Evolutionary conservation across 2,329 filamentous ascomycete species (phyloP).

Genomic region (Penicillium sumatraense): DNA sequence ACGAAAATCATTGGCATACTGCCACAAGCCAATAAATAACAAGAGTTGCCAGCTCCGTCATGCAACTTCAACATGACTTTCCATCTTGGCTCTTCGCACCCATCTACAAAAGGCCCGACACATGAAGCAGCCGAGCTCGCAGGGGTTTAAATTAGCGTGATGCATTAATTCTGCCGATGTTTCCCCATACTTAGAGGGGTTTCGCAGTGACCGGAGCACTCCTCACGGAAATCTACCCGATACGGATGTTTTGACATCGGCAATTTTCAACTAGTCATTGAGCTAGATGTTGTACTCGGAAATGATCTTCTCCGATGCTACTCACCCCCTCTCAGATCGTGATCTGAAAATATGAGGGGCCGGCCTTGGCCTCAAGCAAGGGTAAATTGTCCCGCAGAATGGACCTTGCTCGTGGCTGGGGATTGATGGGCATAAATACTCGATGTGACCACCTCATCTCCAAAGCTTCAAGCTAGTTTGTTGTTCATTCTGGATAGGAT

Average conservation of each 20-base stretch:
- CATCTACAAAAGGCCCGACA: not conserved
- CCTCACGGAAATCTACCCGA: constrained; percentile 22
- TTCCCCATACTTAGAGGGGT: constrained; percentile 9
- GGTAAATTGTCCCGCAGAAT: not conserved
- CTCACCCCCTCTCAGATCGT: not conserved
- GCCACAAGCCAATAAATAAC: not conserved
- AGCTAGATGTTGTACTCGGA: not conserved
- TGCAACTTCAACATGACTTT: not conserved
- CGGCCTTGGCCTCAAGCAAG: not conserved
- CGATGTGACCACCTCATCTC: not conserved
- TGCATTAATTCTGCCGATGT: constrained; percentile 11
- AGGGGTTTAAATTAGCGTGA: not conserved
- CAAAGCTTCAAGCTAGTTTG: not conserved
- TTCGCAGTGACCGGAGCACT: constrained; percentile 1
- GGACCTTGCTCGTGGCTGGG: not conserved
- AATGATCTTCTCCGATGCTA: constrained; percentile 7
- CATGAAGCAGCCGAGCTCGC: not conserved
- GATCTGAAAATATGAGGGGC: constrained; percentile 3
- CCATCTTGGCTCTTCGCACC: not conserved
- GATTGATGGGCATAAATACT: constrained; percentile 7
- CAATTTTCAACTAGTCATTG: not conserved
- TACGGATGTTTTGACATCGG: constrained; percentile 7
- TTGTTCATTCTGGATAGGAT: constrained; percentile 12
- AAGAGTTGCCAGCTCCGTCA: not conserved
- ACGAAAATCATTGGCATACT: not conserved